phyloP scores from a whole-genome alignment of 2,329 filamentous ascomycete genomes.

The Pseudopithomyces chartarum region DNA sequence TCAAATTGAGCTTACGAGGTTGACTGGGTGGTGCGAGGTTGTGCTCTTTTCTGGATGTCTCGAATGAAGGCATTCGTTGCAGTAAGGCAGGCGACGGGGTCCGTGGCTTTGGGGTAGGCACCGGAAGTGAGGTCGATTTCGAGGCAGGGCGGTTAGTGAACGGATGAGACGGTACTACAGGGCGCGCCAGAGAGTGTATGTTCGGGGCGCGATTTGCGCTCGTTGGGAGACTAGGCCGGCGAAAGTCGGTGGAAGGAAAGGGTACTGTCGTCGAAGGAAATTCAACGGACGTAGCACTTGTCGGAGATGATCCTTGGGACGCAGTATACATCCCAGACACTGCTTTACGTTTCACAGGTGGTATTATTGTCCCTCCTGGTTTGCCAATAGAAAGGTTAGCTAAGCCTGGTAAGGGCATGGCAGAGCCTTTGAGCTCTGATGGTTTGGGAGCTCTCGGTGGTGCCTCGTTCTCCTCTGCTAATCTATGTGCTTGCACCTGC shows the following conservation, averaged over 20 bases:
- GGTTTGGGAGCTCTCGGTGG: constrained; percentile 7
- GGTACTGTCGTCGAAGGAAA: constrained; percentile 15
- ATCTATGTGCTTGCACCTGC: constrained; percentile 12
- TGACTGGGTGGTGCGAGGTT: constrained; percentile 17
- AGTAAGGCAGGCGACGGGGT: constrained; percentile 50
- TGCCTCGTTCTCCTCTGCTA: constrained; percentile 16
- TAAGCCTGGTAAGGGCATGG: constrained; percentile 25
- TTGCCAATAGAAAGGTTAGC: constrained; percentile 19
- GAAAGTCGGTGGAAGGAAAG: constrained; percentile 22
- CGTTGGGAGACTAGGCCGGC: constrained; percentile 38
- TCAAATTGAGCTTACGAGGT: constrained; percentile 48
- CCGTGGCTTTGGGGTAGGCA: constrained; percentile 35
- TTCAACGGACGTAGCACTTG: constrained; percentile 20
- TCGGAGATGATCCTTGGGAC: constrained; percentile 22
- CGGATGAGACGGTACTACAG: constrained; percentile 37
- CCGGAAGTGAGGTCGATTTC: constrained; percentile 37
- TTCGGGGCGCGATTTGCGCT: constrained; percentile 35
- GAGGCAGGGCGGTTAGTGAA: constrained; percentile 30
- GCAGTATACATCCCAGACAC: constrained; percentile 13
- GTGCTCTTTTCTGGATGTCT: constrained; percentile 29
- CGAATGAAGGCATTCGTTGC: constrained; percentile 53
- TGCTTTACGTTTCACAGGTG: constrained; percentile 24
- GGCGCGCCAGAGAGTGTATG: constrained; percentile 45
- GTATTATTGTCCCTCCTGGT: neutral
- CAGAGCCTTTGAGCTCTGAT: constrained; percentile 14